phyloP scores from a whole-genome alignment of 2,329 filamentous ascomycete species.

The Mycogone perniciosa region DNA sequence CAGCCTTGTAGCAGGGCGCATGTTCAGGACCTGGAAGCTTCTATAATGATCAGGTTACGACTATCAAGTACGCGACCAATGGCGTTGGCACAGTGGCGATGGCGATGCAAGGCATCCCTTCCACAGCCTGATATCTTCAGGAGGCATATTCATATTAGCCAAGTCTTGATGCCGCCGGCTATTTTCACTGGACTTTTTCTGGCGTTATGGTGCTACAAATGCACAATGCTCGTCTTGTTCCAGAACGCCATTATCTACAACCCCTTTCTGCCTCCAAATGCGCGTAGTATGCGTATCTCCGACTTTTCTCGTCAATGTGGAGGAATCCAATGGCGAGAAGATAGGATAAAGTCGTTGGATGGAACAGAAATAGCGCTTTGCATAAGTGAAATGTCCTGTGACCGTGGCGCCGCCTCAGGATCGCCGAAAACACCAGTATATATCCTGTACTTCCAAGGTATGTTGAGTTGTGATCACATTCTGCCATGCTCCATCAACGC shows the following conservation, averaged over 20 bases:
- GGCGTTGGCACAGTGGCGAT: neutral
- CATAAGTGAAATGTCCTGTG: conserved; percentile 38
- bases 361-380: conserved; percentile 59
- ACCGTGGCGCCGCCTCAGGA: conserved; percentile 3
- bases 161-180: conserved; percentile 55
- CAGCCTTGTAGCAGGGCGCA: neutral
- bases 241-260: conserved; percentile 82
- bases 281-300: conserved; percentile 58
- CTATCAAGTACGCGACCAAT: neutral
- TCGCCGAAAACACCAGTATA: conserved; percentile 36
- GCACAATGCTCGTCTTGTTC: conserved; percentile 67
- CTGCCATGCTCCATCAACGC: neutral
- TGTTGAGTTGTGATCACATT: conserved; percentile 1
- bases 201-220: conserved; percentile 60
- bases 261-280: conserved; percentile 65
- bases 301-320: conserved; percentile 56
- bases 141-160: conserved; percentile 25
- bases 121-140: conserved; percentile 1
- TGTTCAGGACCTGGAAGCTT: conserved; percentile 6
- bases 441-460: conserved; percentile 52
- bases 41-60: neutral
- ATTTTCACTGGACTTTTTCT: conserved; percentile 61
- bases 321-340: conserved; percentile 62
- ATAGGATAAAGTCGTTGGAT: conserved; percentile 54
- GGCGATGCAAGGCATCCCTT: neutral